Evolutionary conservation across 75 land plant species (phyloP).

Genomic region (Pseudotsuga menziesii): DNA sequence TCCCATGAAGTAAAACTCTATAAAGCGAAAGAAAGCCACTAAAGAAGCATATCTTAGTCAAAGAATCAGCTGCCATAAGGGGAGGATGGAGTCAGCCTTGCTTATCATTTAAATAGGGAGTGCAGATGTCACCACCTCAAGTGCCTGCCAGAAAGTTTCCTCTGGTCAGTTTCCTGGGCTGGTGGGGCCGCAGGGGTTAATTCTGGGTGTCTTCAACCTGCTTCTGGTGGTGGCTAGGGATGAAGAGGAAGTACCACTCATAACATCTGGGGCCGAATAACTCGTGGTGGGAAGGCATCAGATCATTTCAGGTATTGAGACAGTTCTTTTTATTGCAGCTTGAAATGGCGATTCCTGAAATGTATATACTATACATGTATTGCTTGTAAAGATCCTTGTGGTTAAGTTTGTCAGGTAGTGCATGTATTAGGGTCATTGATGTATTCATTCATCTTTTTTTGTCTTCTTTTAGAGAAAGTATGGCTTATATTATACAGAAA

Average conservation of each 20-base stretch:
- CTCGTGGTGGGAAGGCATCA: background rate
- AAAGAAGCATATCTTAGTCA: too few relatives aligned
- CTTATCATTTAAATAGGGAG: too few relatives aligned
- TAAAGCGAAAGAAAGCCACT: too few relatives aligned
- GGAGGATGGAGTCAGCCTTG: too few relatives aligned
- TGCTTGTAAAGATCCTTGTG: background rate
- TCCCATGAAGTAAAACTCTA: too few relatives aligned
- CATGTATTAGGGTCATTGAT: background rate
- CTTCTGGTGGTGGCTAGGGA: background rate
- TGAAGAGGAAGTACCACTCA: background rate
- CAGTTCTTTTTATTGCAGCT: background rate
- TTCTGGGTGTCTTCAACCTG: background rate
- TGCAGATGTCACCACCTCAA: too few relatives aligned
- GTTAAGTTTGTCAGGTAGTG: background rate
- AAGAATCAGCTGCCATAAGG: too few relatives aligned
- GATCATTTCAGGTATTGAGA: background rate
- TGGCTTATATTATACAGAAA: too few relatives aligned
- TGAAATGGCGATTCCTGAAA: background rate
- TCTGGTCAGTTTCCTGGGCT: background rate
- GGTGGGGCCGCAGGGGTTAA: background rate
- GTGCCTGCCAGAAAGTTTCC: background rate
- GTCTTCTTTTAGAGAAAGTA: too few relatives aligned
- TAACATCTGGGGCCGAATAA: background rate
- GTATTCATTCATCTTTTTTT: background rate
- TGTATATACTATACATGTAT: conserved; percentile 4